Percentiles rank a stretch among this genome's conserved stretches.
Conservation (phyloP, 2,329 filamentous ascomycete species). For the Aspergillus persii region DNA sequence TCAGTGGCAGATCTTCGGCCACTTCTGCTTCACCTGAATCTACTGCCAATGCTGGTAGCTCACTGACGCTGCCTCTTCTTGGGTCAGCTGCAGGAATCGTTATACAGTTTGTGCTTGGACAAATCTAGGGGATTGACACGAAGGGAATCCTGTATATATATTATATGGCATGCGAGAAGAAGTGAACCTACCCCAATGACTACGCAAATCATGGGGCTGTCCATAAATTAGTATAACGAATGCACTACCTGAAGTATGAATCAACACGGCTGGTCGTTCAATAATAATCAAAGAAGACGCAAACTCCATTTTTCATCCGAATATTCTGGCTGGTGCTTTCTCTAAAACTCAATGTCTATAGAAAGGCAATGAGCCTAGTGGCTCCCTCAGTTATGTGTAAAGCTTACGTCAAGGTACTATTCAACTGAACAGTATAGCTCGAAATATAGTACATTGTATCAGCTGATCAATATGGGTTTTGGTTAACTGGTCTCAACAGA, state of each 20-base stretch:
- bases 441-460: too few species aligned
- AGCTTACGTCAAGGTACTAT: too few species aligned
- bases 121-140: constrained; percentile 13
- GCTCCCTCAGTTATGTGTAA: too few species aligned
- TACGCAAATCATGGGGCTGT: not conserved
- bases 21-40: not conserved
- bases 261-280: not conserved
- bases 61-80: constrained; percentile 10
- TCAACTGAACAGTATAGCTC: too few species aligned
- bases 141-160: not conserved
- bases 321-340: too few species aligned
- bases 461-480: too few species aligned
- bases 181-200: not conserved
- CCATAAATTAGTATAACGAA: not conserved
- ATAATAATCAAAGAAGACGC: not conserved
- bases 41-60: constrained; percentile 11
- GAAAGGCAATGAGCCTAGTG: too few species aligned
- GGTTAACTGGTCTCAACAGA: too few species aligned
- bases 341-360: too few species aligned
- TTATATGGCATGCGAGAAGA: not conserved
- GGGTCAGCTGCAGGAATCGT: constrained; percentile 14
- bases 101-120: constrained; percentile 13
- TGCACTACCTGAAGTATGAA: not conserved
- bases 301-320: not conserved
- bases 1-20: constrained; percentile 5